phyloP scores from a whole-genome alignment of 2,329 filamentous ascomycete genomes.

The Aspergillus pseudoglaucus region DNA sequence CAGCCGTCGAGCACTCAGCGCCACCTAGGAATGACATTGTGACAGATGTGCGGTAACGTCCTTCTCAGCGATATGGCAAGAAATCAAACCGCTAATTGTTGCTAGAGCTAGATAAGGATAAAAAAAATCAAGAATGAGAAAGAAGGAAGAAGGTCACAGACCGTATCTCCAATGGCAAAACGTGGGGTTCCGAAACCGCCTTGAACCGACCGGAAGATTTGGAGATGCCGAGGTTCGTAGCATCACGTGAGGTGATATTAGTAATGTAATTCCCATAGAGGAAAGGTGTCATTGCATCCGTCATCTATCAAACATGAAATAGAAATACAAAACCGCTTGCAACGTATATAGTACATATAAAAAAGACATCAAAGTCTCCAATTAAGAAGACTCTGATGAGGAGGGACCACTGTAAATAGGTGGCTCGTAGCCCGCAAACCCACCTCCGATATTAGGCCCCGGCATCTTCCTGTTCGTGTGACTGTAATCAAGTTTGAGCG shows the following conservation, averaged over 20 bases:
- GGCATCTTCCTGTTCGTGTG: slow-evolving; percentile 4
- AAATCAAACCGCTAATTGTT: not conserved
- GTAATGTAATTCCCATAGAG: not conserved
- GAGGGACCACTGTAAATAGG: not conserved
- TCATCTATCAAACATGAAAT: not conserved
- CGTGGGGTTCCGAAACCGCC: slow-evolving; percentile 17
- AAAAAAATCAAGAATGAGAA: not conserved
- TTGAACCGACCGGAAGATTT: slow-evolving; percentile 13
- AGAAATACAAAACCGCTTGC: slow-evolving; percentile 2
- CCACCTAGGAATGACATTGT: slow-evolving; percentile 93
- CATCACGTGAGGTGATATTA: slow-evolving; percentile 12
- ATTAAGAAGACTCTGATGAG: not conserved
- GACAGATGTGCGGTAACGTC: not conserved
- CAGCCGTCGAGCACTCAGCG: slow-evolving; percentile 91
- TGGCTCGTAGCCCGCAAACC: not conserved
- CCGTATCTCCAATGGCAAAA: slow-evolving; percentile 9
- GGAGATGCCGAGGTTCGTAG: slow-evolving; percentile 16
- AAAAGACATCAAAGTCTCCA: not conserved
- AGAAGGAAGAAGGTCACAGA: not conserved
- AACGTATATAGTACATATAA: slow-evolving; percentile 3
- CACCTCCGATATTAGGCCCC: not conserved
- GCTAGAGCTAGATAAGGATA: not conserved
- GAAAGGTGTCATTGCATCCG: too few species aligned
- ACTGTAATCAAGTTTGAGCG: slow-evolving; percentile 61
- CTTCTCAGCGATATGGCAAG: slow-evolving; percentile 1